Evolutionary conservation across 1,139 yeast species (phyloP), one percentile per base, ranked within the genome.

Genomic region (Zygoascus meyerae): DNA sequence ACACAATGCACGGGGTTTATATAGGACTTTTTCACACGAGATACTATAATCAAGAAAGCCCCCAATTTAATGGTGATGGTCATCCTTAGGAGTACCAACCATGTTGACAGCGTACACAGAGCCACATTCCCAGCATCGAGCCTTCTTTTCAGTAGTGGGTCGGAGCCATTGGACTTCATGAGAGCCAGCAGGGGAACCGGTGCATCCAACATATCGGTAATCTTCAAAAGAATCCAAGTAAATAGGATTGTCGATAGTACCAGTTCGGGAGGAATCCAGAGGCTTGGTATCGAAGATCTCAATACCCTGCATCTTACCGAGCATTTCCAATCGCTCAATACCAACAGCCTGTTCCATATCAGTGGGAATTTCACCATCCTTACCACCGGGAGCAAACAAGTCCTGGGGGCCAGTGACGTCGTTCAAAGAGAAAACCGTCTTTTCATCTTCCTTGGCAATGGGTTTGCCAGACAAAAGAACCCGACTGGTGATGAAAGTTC

Each of bases 41-140:
- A 21, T 21, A 21, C 26, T 5, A 21, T 5, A 4, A 21, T 21
- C 26, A 21, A 35, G 16, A 18, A 21, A 18, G 39, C 18, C 39
- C 21, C 12, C 12, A 21, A n/a, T n/a, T 32, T 37, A 53, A 54
- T 59, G 64, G 48, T 61, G 65, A 52, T 63, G 66, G 50, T 63
- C 66, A 36, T 66, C 72, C 61, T 78, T 81, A 60, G 78, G 81
- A 60, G 83, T 86, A 69, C 96, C 97, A 64, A 90, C 79, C 73
- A 83, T 84, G 73, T 89, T 86, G 62, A 92, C 73, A 64, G 85
- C 81, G 78, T 84, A 90, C 59, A 89, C 95, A 59, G 90, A 83
- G 70, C 99, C 99, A 71, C 97, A 92, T 70, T 90, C 97, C 95
- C 97, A 87, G 76, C 97, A 94, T 81, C 99, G 89, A 58, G 86